Base-by-base conservation (phyloP, 2,329 filamentous ascomycete species). In the Tricladium varicosporioides region DNA sequence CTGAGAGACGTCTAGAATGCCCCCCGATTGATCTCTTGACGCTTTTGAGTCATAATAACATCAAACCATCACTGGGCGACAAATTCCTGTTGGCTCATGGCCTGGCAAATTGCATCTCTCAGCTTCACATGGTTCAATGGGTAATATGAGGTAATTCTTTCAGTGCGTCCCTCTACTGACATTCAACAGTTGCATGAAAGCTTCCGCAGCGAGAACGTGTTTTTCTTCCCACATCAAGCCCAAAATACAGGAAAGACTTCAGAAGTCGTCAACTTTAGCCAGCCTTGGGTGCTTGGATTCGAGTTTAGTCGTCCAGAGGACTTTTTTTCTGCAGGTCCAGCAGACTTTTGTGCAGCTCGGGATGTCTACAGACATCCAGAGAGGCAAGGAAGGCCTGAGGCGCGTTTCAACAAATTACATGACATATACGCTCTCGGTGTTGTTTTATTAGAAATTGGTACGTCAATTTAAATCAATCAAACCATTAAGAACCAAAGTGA, bases 341-440 rank as follows among this genome's bases (percentile, higher is more conserved):
- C 32, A n/a, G 52, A 44, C 22, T 40, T 55, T 18, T 40, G 36
- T 22, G 5, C 42, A 15, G 45, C 43, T n/a, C 53, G 33, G n/a
- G 76, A 82, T 48, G 43, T 83, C 0, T 84, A 83, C 59, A 73
- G 76, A 0, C 80, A 83, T 59, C 78, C 79, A 0, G 57, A 61
- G 0, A 73, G 80, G 0, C 78, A 81, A 60, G 78, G 79, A 0
- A 58, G 61, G 2, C 69, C 72, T 0, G 65, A 72, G 22, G 71
- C 76, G 1, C 54, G 61, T 0, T 83, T 80, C 59, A 67, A 60
- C 1, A 82, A 82, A 75, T 75, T 80, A 52, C 80, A 84, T 62
- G 80, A 83, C 57, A 78, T 84, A 10, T 83, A 83, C 65, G 80
- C 78, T 53, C 71, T 83, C 0, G 80, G 80, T 0, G 78, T 82